Conservation (phyloP, 2,329 filamentous ascomycete genomes). For the Coniochaeta hoffmannii region DNA sequence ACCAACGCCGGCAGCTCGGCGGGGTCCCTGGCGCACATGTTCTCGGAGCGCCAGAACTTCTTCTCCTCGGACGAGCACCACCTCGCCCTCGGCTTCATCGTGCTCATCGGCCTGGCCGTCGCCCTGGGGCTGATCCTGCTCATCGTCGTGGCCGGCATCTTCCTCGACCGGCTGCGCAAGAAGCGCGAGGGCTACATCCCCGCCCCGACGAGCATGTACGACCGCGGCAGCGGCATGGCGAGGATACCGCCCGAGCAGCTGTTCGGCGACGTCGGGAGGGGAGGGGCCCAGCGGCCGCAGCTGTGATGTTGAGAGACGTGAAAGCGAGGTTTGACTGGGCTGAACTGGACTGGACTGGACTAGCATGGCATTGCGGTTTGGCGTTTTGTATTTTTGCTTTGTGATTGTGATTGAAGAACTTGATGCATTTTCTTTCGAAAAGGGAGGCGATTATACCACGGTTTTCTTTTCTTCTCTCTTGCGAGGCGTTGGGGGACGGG, state of each 20-base stretch:
- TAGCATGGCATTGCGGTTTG: neutral
- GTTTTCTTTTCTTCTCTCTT: neutral
- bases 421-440: neutral
- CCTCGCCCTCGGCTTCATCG: constrained; percentile 67
- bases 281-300: constrained; percentile 39
- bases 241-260: constrained; percentile 55
- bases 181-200: constrained; percentile 72
- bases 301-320: constrained; percentile 37
- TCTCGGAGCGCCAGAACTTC: constrained; percentile 73
- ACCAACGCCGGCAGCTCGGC: constrained; percentile 55
- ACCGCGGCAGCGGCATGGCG: constrained; percentile 50
- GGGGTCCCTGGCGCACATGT: constrained; percentile 73
- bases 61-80: constrained; percentile 53
- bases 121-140: constrained; percentile 71
- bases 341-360: neutral
- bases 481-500: neutral
- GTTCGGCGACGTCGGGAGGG: constrained; percentile 44
- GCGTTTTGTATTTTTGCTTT: neutral
- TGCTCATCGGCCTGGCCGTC: constrained; percentile 74
- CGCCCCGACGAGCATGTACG: constrained; percentile 61
- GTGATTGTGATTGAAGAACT: neutral
- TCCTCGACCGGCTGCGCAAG: constrained; percentile 69
- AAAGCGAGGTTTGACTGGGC: neutral
- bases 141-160: constrained; percentile 66
- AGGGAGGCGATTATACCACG: neutral